Conservation (phyloP, 2,329 filamentous ascomycete genomes). For the Monosporascus sp. region DNA sequence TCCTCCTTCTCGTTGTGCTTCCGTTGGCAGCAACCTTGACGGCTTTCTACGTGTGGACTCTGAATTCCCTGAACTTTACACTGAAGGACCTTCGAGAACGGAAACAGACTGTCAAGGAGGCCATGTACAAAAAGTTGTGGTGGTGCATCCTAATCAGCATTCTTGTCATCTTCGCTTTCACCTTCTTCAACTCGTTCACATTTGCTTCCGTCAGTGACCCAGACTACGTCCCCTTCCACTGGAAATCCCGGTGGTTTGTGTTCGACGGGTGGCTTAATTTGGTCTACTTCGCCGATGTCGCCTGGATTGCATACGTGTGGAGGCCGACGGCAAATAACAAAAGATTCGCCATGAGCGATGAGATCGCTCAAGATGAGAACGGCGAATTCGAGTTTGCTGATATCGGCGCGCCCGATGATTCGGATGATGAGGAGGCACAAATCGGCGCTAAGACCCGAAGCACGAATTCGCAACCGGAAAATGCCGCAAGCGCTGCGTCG, state of each 20-base stretch:
- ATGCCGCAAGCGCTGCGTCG: constrained; percentile 10
- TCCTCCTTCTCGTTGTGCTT: constrained; percentile 88
- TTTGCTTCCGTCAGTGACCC: constrained; percentile 81
- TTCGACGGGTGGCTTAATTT: constrained; percentile 96
- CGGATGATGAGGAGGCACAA: constrained; percentile 52
- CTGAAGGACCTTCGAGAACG: constrained; percentile 94
- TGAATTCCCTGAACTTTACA: constrained; percentile 89
- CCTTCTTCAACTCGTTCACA: constrained; percentile 96
- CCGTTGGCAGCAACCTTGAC: constrained; percentile 88
- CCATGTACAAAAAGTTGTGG: constrained; percentile 98
- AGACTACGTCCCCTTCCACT: constrained; percentile 92
- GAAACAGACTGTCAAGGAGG: constrained; percentile 86
- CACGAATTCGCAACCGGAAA: constrained; percentile 13
- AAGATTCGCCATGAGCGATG: constrained; percentile 97
- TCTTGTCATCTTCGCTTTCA: constrained; percentile 93
- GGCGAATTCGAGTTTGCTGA: constrained; percentile 92
- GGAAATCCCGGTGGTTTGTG: constrained; percentile 96
- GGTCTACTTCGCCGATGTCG: constrained; percentile 90
- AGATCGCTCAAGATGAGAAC: constrained; percentile 97
- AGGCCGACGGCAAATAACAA: constrained; percentile 93
- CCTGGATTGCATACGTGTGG: constrained; percentile 93
- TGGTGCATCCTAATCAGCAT: constrained; percentile 94
- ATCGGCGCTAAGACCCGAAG: constrained; percentile 35
- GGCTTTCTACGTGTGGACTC: constrained; percentile 97
- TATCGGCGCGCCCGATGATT: constrained; percentile 69